Conservation (phyloP, 345 rosid genomes). For the Arabis hirsuta region DNA sequence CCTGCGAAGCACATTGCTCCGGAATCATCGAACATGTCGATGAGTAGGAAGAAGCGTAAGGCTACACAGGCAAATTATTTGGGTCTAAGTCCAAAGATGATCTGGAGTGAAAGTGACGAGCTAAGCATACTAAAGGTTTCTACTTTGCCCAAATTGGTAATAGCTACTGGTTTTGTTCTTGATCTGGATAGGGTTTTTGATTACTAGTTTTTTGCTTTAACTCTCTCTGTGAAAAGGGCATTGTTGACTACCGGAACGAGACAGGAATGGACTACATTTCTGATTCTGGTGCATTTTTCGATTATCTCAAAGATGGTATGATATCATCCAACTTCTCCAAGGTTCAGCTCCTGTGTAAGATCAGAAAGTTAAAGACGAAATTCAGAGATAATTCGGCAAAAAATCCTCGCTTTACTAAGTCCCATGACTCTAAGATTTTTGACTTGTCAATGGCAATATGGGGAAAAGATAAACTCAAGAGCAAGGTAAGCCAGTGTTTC, state of each 20-base stretch:
- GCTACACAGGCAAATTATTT: not conserved
- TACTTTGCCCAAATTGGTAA: not conserved
- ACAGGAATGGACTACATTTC: not conserved
- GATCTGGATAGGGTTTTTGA: not conserved
- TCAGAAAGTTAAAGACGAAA: conserved; percentile 23
- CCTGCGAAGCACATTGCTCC: not conserved
- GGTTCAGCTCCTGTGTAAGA: conserved; percentile 26
- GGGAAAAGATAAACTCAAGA: conserved; percentile 22
- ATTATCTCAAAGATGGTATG: not conserved
- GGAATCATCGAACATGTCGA: not conserved
- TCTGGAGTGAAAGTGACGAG: conserved; percentile 28
- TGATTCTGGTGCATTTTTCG: conserved; percentile 16
- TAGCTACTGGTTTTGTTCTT: not conserved
- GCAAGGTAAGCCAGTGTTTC: not conserved
- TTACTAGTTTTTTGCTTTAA: not conserved
- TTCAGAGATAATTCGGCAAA: not conserved
- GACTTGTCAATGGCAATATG: conserved; percentile 23
- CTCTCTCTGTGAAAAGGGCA: conserved; percentile 20
- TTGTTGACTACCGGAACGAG: conserved; percentile 10
- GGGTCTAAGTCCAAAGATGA: not conserved
- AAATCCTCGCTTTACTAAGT: not conserved
- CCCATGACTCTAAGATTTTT: conserved; percentile 14
- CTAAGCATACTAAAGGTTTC: conserved; percentile 18
- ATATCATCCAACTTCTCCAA: not conserved
- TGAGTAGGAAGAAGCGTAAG: conserved; percentile 12